These are phyloP conservation scores for Polyporus tsugae DNA, from an alignment of 1,284 basidiomycete genomes.

Conservation along the genomic window DNA sequence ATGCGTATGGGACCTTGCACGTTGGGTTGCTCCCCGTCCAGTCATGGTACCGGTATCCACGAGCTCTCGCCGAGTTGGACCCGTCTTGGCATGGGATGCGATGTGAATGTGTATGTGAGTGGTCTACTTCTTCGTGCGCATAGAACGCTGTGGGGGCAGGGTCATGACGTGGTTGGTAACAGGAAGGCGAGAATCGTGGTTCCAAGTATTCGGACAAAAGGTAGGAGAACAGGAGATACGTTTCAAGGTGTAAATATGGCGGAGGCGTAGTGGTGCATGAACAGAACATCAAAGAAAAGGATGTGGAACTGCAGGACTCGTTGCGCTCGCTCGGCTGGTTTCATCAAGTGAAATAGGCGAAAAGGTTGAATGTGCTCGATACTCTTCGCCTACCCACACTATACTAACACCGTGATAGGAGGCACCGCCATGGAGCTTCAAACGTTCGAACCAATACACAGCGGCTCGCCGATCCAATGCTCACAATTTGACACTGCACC, in stretches of 20 bases:
- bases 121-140: neutral
- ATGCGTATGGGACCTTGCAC: conserved; percentile 5
- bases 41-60: neutral
- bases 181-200: no score
- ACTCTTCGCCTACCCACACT: neutral
- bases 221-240: neutral
- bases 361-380: neutral
- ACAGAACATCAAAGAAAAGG: neutral
- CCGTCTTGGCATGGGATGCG: neutral
- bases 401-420: neutral
- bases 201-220: no score
- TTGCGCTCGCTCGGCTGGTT: neutral
- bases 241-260: neutral
- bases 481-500: no score
- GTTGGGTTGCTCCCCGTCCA: neutral
- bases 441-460: neutral
- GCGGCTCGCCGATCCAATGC: no score
- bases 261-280: neutral
- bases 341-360: neutral
- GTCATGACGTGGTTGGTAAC: neutral
- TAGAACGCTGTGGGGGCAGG: neutral
- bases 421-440: neutral
- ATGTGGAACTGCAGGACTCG: neutral
- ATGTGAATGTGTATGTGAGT: neutral
- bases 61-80: neutral